Evolutionary conservation across 768 basidiomycete genomes (phyloP).

Genomic region (Multifurca ochricompacta): DNA sequence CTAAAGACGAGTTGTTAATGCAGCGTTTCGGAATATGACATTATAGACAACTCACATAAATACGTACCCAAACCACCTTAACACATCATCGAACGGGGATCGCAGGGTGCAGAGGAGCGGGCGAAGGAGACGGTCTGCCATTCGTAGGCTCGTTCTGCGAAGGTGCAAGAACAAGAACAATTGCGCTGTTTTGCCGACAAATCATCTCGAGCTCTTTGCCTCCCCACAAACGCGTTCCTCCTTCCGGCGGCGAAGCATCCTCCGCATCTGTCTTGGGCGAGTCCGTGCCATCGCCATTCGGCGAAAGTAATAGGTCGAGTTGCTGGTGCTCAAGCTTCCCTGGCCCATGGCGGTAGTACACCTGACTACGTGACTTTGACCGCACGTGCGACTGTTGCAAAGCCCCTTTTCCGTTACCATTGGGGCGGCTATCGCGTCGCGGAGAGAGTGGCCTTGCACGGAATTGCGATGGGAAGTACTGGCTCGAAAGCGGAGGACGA

Average conservation of each 20-base stretch:
- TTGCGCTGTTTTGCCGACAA: slow-evolving; percentile 85
- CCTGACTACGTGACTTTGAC: slow-evolving; percentile 63
- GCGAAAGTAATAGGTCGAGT: slow-evolving; percentile 23
- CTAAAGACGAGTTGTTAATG: neutral
- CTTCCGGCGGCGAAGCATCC: slow-evolving; percentile 29
- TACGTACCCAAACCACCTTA: neutral
- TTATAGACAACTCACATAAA: slow-evolving; percentile 6
- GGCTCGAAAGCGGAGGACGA: slow-evolving; percentile 25
- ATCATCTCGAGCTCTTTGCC: slow-evolving; percentile 78
- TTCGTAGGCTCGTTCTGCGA: slow-evolving; percentile 46
- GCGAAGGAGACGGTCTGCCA: slow-evolving; percentile 4
- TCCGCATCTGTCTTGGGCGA: slow-evolving; percentile 22
- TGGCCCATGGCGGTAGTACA: slow-evolving; percentile 55
- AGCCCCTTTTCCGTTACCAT: slow-evolving; percentile 12
- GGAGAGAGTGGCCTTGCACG: slow-evolving; percentile 24
- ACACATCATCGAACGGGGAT: slow-evolving; percentile 11
- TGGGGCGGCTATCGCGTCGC: slow-evolving; percentile 15
- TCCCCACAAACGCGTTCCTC: slow-evolving; percentile 55
- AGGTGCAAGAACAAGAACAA: slow-evolving; percentile 64
- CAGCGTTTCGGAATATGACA: neutral
- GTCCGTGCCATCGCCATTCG: slow-evolving; percentile 16
- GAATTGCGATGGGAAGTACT: slow-evolving; percentile 28
- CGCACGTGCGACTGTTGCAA: slow-evolving; percentile 36
- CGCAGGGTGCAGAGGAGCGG: slow-evolving; percentile 1
- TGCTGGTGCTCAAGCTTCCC: slow-evolving; percentile 59